Conservation (phyloP, 306 rosid species). For the Vicia faba region DNA sequence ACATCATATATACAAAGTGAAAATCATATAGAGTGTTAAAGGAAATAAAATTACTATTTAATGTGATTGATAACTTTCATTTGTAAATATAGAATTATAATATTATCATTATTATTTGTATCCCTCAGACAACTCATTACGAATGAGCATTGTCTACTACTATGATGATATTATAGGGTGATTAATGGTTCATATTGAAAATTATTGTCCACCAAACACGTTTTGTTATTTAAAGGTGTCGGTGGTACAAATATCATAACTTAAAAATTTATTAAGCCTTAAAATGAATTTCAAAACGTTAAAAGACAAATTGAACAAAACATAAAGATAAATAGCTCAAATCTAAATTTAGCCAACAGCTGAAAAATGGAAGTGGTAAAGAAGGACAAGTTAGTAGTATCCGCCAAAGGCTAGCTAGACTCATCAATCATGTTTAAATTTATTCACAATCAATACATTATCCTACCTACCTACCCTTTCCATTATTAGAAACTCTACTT, state of each 20-base stretch:
- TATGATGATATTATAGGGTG: too few species aligned
- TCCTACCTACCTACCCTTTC: slow-evolving; percentile 15
- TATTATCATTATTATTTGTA: too few species aligned
- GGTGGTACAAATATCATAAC: too few species aligned
- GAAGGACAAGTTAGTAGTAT: not conserved
- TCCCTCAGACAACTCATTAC: too few species aligned
- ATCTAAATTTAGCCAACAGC: not conserved
- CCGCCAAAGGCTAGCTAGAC: not conserved
- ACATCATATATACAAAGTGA: not conserved
- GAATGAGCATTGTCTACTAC: too few species aligned
- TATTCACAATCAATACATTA: slow-evolving; percentile 12
- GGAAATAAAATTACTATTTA: too few species aligned
- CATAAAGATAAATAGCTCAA: not conserved
- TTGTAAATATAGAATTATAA: too few species aligned
- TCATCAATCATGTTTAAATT: slow-evolving; percentile 2
- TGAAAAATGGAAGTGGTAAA: not conserved
- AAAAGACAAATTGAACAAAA: not conserved
- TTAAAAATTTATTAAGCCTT: not conserved
- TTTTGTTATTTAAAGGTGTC: too few species aligned
- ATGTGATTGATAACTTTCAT: too few species aligned
- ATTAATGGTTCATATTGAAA: too few species aligned
- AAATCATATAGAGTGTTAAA: not conserved
- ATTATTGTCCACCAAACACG: too few species aligned
- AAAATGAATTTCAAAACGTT: not conserved
- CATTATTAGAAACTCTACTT: slow-evolving; percentile 4